Evolutionary conservation across 2,329 filamentous ascomycete species (phyloP), one percentile per base, ranked within the genome.

Genomic region (Blastomyces percursus): DNA sequence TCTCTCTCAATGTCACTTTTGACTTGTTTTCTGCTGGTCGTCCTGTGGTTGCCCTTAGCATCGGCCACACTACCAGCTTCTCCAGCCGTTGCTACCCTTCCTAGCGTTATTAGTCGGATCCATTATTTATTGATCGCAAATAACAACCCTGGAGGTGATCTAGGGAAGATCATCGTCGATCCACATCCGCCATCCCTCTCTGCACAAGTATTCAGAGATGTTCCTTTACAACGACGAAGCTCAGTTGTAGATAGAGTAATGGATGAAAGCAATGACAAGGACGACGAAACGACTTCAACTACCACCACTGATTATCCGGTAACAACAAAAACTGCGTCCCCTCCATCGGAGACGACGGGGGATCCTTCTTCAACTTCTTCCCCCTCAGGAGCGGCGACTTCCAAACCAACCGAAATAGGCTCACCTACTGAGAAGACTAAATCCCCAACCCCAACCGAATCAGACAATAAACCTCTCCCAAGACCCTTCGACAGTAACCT

Each of bases 401-500:
- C 62, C 60, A 54, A 63, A 59, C 64, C 61, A 60, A 24, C 57
- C 61, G 46, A 51, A 40, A 51, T 38, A 32, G 32, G 35, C 30
- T n/a, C 61, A 42, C 3, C 63, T 58, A 30, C 65, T 56, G 40
- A 59, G 50, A 46, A 59, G 35, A 59, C 56, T n/a, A 19, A 48
- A 27, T 40, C 56, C 16, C 51, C 63, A n/a, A 66, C 69, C 12
- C 62, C 64, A 19, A 61, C 65, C 19, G 62, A 63, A n/a, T 63
- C 66, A 24, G 66, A 46, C 24, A 16, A 55, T 40, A 32, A 35
- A 11, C 64, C 81, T 5, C 75, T 88, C 51, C 89, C 87, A 0
- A 83, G 75, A 12, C 82, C 87, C 1, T 90, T 90, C 69, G 88
- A 91, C 68, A 85, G 82, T 62, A 82, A 80, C 58, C 73, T 88